A percentile compares a stretch with the other conserved stretches of the same genome.
These are phyloP conservation scores for Erysimum cheiranthoides DNA, from an alignment of 345 rosid species.

Conservation along the genomic window DNA sequence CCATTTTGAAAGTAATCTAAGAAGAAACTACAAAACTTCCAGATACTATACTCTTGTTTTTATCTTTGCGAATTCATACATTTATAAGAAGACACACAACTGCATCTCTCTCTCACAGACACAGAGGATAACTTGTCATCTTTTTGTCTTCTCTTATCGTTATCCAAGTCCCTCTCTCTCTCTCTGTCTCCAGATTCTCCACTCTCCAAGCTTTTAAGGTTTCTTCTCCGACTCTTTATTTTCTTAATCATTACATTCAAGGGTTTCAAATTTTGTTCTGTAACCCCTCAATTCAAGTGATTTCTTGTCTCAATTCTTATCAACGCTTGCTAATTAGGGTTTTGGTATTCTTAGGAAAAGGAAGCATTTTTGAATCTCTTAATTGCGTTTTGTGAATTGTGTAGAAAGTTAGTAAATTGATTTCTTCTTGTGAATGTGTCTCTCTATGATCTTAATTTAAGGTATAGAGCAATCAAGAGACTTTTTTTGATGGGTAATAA, in stretches of 20 bases:
- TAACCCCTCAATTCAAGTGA: neutral
- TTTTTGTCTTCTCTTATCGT: conserved; percentile 23
- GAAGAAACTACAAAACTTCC: neutral
- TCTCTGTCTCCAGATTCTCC: conserved; percentile 13
- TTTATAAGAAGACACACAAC: neutral
- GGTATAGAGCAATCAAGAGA: neutral
- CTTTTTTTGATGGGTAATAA: conserved; percentile 78
- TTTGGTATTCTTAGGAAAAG: neutral
- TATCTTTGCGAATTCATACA: conserved; percentile 8
- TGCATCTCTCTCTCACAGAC: conserved; percentile 8
- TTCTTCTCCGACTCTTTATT: neutral
- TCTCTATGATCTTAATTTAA: neutral
- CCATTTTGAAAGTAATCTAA: neutral
- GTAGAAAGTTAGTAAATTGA: neutral
- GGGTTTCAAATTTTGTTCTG: neutral
- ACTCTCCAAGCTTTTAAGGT: conserved; percentile 14
- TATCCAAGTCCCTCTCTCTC: neutral
- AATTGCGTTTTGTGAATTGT: neutral
- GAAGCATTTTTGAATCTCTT: conserved; percentile 5
- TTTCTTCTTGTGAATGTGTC: neutral
- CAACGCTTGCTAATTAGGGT: neutral
- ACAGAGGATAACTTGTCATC: conserved; percentile 17
- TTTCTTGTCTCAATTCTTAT: neutral
- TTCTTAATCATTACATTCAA: neutral
- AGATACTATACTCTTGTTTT: neutral